phyloP scores from a whole-genome alignment of 495 filamentous ascomycete species.

The Copromyces sp. region DNA sequence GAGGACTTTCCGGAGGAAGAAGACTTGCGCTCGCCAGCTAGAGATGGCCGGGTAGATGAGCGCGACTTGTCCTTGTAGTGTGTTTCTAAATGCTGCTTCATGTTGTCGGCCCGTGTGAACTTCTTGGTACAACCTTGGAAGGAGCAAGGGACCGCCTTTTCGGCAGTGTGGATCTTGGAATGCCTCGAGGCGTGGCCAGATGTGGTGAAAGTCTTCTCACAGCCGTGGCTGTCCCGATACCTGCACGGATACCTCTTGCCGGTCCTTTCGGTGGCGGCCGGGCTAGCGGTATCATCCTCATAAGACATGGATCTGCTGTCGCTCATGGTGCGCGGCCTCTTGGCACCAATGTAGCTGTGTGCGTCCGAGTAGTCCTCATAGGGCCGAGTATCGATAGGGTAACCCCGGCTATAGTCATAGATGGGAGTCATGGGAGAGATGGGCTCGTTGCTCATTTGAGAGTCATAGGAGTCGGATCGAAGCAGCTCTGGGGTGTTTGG shows the following conservation, averaged over 20 bases:
- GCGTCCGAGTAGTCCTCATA: slow-evolving; percentile 30
- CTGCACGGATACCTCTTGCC: slow-evolving; percentile 59
- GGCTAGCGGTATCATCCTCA: slow-evolving; percentile 33
- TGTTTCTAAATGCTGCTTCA: slow-evolving; percentile 94
- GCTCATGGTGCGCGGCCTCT: slow-evolving; percentile 23
- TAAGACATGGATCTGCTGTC: slow-evolving; percentile 20
- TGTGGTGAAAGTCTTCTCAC: slow-evolving; percentile 81
- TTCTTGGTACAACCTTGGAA: slow-evolving; percentile 72
- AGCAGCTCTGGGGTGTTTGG: slow-evolving; percentile 39
- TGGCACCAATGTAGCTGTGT: slow-evolving; percentile 21
- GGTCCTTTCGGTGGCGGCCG: slow-evolving; percentile 24
- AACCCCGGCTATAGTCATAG: slow-evolving; percentile 26
- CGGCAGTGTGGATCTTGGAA: slow-evolving; percentile 91
- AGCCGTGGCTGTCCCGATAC: slow-evolving; percentile 53
- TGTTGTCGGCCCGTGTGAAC: slow-evolving; percentile 95
- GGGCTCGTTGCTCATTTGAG: slow-evolving; percentile 38
- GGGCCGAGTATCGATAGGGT: slow-evolving; percentile 5
- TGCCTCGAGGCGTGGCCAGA: slow-evolving; percentile 95
- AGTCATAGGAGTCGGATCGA: slow-evolving; percentile 46
- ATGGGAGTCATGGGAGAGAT: slow-evolving; percentile 38
- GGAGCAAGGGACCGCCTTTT: slow-evolving; percentile 84
- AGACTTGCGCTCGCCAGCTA: slow-evolving; percentile 21
- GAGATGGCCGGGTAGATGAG: slow-evolving; percentile 17
- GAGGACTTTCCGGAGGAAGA: slow-evolving; percentile 24
- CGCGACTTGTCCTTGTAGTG: slow-evolving; percentile 53